Evolutionary conservation across 73 alveolate genomes (phyloP), one percentile per base, ranked within the genome.

Genomic region (Paramecium biaurelia): DNA sequence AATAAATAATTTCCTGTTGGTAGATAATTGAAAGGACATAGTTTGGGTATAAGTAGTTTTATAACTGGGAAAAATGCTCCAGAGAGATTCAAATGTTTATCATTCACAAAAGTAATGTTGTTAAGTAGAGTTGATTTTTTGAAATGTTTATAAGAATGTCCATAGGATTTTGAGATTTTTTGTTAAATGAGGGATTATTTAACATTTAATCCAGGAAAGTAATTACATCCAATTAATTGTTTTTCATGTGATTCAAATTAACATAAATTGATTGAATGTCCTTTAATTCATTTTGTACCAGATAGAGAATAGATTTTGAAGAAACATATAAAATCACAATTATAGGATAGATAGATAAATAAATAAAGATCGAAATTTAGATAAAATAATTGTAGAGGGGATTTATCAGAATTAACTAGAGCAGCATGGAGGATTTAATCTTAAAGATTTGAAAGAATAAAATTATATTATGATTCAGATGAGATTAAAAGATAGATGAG

Each of bases 271-370:
- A 70, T 70, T 18, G 89, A 89, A 6, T 89, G 94, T 72, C 79
- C 74, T n/a, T 7, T 72, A 7, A 42, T 70, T 70, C 94, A 89
- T 89, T 89, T 70, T 89, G 90, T 82, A 0, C 94, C 94, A 15
- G 79, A 89, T 58, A 45, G 41, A 53, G 57, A 89, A 24, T 32
- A 38, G 26, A 70, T 89, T 4, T 26, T 89, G 8, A 89, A 70
- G 24, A 79, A 63, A 79, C 42, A 79, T 21, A 72, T 38, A n/a
- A 21, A 30, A 6, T 35, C 56, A 3, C 6, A 72, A 72, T 18
- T 2, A 4, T 20, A 72, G 34, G 58, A 35, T 24, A 72, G 86
- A 72, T 4, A 30, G 12, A 63, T 63, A 1, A 63, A 63, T 63
- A 63, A 26, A 63, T 14, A 63, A 34, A 63, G 84, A 63, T 23